Conservation (phyloP, 371 early-diverging fungal genomes). For the Umbelopsis sp. region DNA sequence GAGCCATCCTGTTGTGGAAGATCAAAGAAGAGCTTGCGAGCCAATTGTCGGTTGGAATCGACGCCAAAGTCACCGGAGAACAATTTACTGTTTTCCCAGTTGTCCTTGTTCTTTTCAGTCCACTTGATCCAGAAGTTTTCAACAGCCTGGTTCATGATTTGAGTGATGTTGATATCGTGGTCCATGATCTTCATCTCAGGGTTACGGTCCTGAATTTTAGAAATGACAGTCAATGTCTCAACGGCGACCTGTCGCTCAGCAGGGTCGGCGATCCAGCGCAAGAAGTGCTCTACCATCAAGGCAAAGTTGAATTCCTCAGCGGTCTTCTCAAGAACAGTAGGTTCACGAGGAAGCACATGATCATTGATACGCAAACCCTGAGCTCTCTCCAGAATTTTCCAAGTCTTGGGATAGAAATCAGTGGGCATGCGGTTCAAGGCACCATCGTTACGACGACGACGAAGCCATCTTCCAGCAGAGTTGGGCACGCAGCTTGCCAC, state of each 20-base stretch:
- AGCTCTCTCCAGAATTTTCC: slow-evolving; percentile 68
- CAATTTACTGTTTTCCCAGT: slow-evolving; percentile 29
- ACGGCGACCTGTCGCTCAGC: slow-evolving; percentile 86
- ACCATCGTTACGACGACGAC: slow-evolving; percentile 83
- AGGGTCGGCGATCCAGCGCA: slow-evolving; percentile 74
- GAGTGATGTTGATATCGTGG: slow-evolving; percentile 59
- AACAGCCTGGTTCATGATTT: slow-evolving; percentile 70
- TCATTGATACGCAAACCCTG: slow-evolving; percentile 61
- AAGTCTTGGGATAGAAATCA: slow-evolving; percentile 80
- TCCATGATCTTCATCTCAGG: slow-evolving; percentile 61
- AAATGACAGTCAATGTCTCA: slow-evolving; percentile 71
- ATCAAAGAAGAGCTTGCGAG: slow-evolving; percentile 80
- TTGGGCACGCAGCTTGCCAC: slow-evolving; percentile 62
- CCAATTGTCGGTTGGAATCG: slow-evolving; percentile 66
- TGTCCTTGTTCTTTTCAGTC: slow-evolving; percentile 49
- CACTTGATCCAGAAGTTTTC: slow-evolving; percentile 71
- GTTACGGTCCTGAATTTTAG: slow-evolving; percentile 65
- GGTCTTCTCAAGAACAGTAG: slow-evolving; percentile 85
- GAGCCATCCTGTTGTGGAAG: slow-evolving; percentile 65
- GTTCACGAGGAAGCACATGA: slow-evolving; percentile 72
- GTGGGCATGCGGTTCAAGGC: slow-evolving; percentile 81
- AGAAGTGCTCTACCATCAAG: slow-evolving; percentile 73
- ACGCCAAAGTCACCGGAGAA: slow-evolving; percentile 46
- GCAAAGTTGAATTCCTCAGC: slow-evolving; percentile 85
- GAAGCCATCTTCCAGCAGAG: slow-evolving; percentile 76